Evolutionary conservation across 2,329 filamentous ascomycete genomes (phyloP), one percentile per base, ranked within the genome.

Genomic region (Claviceps sp.): DNA sequence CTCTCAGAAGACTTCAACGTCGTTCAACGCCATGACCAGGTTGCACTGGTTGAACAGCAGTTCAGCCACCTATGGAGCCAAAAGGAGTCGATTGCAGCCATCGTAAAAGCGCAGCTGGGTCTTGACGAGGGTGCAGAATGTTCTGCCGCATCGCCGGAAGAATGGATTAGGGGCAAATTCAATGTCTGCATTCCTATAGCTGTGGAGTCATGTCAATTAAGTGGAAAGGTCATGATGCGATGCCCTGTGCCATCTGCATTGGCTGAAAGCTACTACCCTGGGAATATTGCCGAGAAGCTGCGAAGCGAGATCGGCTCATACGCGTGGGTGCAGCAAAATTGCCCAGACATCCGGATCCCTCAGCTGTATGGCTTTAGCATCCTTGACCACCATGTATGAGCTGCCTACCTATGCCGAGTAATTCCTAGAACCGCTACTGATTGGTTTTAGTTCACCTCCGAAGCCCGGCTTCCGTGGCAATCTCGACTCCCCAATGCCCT

Each of bases 231-330:
- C n/a, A 60, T 64, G 5, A 54, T 65, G 24, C 58, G 63, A 39
- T 61, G 61, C 39, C 62, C 65, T 47, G 56, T 68, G 56, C 63
- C 64, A 38, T 63, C 63, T 50, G 67, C 65, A 48, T 57, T 70
- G 17, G 70, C 69, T 17, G 70, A 73, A 52, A 51, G 51, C 5
- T 53, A 46, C 14, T 59, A 64, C 50, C 68, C 68, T 13, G 71
- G 69, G 13, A 71, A 65, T 43, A 62, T 65, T 14, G 65, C 73
- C 38, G 70, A 74, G 59, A 74, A 74, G 60, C 17, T 73, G n/a
- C 45, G 59, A 24, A 54, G 51, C n/a, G 61, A 64, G 48, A 57
- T 61, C 2, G 61, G 52, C 14, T 52, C 61, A 5, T 64, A 62
- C 40, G 42, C 48, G 1, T 64, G 59, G 60, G 54, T 64, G 41